phyloP scores from a whole-genome alignment of 495 filamentous ascomycete species.

The Symbiotaphrina buchneri region DNA sequence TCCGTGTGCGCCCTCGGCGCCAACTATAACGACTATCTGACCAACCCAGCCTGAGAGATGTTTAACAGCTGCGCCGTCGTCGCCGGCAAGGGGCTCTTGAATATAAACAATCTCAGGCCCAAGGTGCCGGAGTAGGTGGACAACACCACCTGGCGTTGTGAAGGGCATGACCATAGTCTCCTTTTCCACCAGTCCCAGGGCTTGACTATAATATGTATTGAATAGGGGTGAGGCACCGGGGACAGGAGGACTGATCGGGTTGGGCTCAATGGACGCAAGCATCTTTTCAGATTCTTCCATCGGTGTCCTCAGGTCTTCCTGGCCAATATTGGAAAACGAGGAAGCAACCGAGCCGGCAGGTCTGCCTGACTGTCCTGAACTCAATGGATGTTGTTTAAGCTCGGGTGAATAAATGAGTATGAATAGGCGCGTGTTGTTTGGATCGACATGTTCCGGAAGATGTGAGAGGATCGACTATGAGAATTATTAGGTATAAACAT shows the following conservation, averaged over 20 bases:
- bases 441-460: slow-evolving; percentile 50
- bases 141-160: slow-evolving; percentile 49
- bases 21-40: slow-evolving; percentile 66
- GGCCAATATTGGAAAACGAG: slow-evolving; percentile 71
- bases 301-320: slow-evolving; percentile 49
- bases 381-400: slow-evolving; percentile 38
- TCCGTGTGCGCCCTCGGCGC: slow-evolving; percentile 61
- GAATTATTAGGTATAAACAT: slow-evolving; percentile 7
- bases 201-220: slow-evolving; percentile 55
- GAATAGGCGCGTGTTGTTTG: slow-evolving; percentile 47
- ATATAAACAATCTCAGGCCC: slow-evolving; percentile 67
- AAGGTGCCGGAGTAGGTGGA: slow-evolving; percentile 67
- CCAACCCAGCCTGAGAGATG: slow-evolving; percentile 68
- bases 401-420: slow-evolving; percentile 72
- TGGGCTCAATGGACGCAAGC: slow-evolving; percentile 22
- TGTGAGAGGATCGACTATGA: slow-evolving; percentile 70
- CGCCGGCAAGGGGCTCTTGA: slow-evolving; percentile 53
- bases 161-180: slow-evolving; percentile 75
- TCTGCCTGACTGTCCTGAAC: slow-evolving; percentile 19
- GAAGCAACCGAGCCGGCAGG: slow-evolving; percentile 47
- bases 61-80: slow-evolving; percentile 41
- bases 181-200: slow-evolving; percentile 53
- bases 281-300: slow-evolving; percentile 34
- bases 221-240: slow-evolving; percentile 27
- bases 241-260: slow-evolving; percentile 8